Evolutionary conservation across 768 basidiomycete genomes (phyloP).

Genomic region (Chalciporus chontae): DNA sequence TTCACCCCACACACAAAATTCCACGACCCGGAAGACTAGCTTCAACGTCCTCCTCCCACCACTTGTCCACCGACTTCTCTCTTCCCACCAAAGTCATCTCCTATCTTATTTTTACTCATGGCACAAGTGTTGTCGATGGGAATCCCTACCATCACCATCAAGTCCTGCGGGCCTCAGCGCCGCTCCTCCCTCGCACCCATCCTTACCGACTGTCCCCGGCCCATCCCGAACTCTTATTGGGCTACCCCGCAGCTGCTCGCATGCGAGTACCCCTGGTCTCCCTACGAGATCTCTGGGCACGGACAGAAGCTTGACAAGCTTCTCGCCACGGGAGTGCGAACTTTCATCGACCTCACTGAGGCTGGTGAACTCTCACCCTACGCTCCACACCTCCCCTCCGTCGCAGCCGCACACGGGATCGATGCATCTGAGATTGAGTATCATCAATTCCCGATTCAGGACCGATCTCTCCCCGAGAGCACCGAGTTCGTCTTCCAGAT

Average conservation of each 20-base stretch:
- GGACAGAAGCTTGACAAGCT: conserved; percentile 73
- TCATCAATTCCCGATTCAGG: conserved; percentile 75
- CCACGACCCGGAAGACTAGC: background rate
- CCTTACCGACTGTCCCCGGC: conserved; percentile 37
- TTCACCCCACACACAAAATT: conserved; percentile 8
- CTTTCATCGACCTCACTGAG: conserved; percentile 85
- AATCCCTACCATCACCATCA: conserved; percentile 13
- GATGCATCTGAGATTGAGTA: conserved; percentile 58
- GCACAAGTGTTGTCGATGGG: background rate
- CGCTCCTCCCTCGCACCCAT: conserved; percentile 19
- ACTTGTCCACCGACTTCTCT: background rate
- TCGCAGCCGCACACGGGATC: conserved; percentile 55
- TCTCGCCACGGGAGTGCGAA: conserved; percentile 67
- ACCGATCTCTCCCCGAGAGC: conserved; percentile 63
- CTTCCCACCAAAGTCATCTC: background rate
- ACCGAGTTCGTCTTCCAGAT: conserved; percentile 56
- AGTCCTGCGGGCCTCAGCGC: conserved; percentile 9
- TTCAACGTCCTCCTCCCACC: too few species aligned
- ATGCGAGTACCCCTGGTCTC: conserved; percentile 80
- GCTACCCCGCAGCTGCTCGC: conserved; percentile 69
- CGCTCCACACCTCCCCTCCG: conserved; percentile 47
- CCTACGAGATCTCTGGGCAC: conserved; percentile 49
- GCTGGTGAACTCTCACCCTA: conserved; percentile 72
- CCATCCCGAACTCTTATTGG: conserved; percentile 87
- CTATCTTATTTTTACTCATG: conserved; percentile 3